Evolutionary conservation across 768 basidiomycete species (phyloP).

Genomic region (Termitomyces sp.): DNA sequence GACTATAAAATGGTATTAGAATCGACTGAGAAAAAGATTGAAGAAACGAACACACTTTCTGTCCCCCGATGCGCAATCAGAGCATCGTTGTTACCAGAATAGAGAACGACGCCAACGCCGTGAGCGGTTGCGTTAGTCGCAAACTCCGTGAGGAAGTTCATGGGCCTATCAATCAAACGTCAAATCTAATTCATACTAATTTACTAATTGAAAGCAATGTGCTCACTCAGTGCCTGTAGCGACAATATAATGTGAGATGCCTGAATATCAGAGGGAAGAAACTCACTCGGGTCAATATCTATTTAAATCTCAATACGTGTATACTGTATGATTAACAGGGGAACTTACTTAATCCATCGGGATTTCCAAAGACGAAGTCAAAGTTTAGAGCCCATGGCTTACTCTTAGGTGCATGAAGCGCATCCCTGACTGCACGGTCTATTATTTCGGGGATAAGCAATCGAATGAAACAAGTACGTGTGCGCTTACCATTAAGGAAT

Average conservation of each 20-base stretch:
- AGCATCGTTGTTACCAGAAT: constrained; percentile 66
- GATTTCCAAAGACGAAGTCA: constrained; percentile 32
- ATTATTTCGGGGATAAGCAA: neutral
- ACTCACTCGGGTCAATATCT: constrained; percentile 35
- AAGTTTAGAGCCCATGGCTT: constrained; percentile 37
- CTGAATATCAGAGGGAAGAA: neutral
- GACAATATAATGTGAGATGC: neutral
- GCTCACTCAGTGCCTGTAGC: constrained; percentile 28
- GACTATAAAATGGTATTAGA: constrained; percentile 35
- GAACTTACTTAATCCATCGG: constrained; percentile 22
- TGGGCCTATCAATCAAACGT: constrained; percentile 36
- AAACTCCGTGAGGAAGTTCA: constrained; percentile 59
- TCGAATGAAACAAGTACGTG: neutral
- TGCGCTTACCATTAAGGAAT: constrained; percentile 56
- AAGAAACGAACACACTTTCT: constrained; percentile 38
- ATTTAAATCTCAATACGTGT: neutral
- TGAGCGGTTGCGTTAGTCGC: constrained; percentile 56
- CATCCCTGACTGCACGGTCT: constrained; percentile 53
- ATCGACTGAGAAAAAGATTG: neutral
- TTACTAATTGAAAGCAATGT: neutral
- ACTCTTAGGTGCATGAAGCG: constrained; percentile 66
- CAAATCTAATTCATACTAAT: neutral
- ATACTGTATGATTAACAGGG: neutral
- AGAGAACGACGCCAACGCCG: constrained; percentile 49
- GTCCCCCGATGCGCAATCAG: constrained; percentile 59